Conservation (phyloP, 2,329 filamentous ascomycete species). For the Trichoderma cornu-damae region DNA sequence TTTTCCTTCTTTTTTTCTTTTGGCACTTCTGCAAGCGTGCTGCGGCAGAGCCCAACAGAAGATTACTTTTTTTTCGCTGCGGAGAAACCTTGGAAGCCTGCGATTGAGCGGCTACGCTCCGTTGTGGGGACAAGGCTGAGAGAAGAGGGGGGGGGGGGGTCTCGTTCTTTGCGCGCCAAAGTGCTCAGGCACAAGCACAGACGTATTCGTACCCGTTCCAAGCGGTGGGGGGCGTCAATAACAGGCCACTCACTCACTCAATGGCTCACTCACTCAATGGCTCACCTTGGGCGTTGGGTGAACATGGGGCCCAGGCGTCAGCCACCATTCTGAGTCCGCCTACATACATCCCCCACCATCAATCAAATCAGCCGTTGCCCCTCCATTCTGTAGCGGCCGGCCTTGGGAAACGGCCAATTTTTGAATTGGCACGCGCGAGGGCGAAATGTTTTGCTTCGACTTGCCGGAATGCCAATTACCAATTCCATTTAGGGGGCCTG, state of each 20-base stretch:
- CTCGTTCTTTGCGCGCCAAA: neutral
- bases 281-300: constrained; percentile 2
- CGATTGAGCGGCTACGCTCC: neutral
- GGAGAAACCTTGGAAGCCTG: constrained; percentile 1
- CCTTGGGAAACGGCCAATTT: too few species aligned
- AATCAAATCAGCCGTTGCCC: neutral
- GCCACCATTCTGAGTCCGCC: neutral
- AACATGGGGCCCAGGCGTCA: neutral
- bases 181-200: constrained; percentile 11
- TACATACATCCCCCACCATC: neutral
- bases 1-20: neutral
- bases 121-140: constrained; percentile 16
- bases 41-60: constrained; percentile 10
- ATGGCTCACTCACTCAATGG: neutral
- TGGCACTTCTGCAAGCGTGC: neutral
- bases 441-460: too few species aligned
- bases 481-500: too few species aligned
- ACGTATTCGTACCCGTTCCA: constrained; percentile 18
- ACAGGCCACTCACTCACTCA: neutral
- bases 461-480: too few species aligned
- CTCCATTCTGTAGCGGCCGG: neutral
- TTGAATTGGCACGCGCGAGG: too few species aligned
- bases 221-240: neutral
- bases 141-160: too few species aligned
- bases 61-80: neutral